Base-by-base conservation (phyloP, 805 yeast species). In the Starmerella asiatica region DNA sequence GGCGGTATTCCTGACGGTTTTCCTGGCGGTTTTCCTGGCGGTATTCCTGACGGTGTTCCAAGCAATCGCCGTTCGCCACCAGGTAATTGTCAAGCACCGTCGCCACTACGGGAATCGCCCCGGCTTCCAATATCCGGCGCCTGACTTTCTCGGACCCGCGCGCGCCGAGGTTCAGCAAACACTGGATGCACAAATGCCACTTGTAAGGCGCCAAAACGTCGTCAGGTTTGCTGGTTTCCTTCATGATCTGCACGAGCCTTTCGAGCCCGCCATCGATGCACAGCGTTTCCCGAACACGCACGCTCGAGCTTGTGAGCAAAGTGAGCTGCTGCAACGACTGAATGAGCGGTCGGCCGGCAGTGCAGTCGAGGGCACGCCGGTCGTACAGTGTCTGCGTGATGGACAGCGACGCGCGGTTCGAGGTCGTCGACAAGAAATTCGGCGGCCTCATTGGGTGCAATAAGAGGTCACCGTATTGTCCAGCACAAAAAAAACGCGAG, bases 141-240 rank as follows among this genome's bases (percentile, higher is more conserved):
- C 98, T 68, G 36, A 86, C 82, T 38, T 67, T 63, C 58, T 86
- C 96, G 1, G 93, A 76, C 19, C 98, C 98, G 49, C 96, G 69
- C 1, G 96, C 85, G 12, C 96, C 95, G 16, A 88, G 75, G 40
- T 84, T 69, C 1, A 88, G 93, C 40, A 88, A 63, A 56, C 96
- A 86, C 63, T 88, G 98, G 55, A 91, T 76, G 0, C 96, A 82
- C 39, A 88, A 63, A 5, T 94, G 82, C 98, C 98, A 88, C 62
- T 88, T 88, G 95, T 95, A 88, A 0, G 93, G 86, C n/a, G 79
- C 46, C 8, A 52, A 40, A n/a, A 44, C 37, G 21, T 42, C 46
- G 24, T 29, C 42, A 21, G 32, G 17, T 12, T 32, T 17, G 32
- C 23, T 32, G 17, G 29, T n/a, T 35, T 80, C 93, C 55, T 82